Evolutionary conservation across 768 basidiomycete genomes (phyloP).

Genomic region (Termitomyces sp.): DNA sequence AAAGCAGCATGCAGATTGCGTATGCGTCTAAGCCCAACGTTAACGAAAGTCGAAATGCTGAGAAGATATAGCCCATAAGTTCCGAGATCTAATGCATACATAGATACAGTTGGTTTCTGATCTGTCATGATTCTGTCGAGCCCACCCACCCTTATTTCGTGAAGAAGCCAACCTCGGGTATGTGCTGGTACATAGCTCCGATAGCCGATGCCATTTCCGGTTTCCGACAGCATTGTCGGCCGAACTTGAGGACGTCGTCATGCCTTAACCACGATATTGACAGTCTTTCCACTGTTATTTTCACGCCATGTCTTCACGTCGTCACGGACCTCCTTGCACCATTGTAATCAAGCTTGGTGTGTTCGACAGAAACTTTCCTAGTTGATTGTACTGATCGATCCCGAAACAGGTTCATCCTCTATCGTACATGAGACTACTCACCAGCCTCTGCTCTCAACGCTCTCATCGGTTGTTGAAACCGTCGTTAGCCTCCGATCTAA

Average conservation of each 20-base stretch:
- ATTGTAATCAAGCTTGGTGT: conserved; percentile 85
- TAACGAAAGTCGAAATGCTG: neutral
- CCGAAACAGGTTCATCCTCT: conserved; percentile 76
- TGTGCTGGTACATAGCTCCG: no score
- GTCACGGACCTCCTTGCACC: conserved; percentile 40
- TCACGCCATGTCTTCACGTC: conserved; percentile 16
- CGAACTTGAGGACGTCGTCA: neutral
- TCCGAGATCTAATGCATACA: no score
- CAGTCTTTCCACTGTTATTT: neutral
- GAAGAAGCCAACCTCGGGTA: no score
- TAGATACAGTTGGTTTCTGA: no score
- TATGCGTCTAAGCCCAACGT: neutral
- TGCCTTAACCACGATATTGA: neutral
- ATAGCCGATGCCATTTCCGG: neutral
- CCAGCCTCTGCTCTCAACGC: conserved; percentile 83
- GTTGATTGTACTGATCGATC: neutral
- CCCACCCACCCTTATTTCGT: no score
- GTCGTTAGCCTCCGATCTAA: conserved; percentile 68
- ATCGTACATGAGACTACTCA: conserved; percentile 95
- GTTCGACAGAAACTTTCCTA: conserved; percentile 3
- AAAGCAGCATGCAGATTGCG: neutral
- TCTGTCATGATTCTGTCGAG: no score
- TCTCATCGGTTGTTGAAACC: conserved; percentile 91
- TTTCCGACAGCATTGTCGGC: neutral
- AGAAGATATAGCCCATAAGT: neutral